phyloP scores from a whole-genome alignment of 1,139 yeast genomes.

The Nakaseomyces bracarensis region DNA sequence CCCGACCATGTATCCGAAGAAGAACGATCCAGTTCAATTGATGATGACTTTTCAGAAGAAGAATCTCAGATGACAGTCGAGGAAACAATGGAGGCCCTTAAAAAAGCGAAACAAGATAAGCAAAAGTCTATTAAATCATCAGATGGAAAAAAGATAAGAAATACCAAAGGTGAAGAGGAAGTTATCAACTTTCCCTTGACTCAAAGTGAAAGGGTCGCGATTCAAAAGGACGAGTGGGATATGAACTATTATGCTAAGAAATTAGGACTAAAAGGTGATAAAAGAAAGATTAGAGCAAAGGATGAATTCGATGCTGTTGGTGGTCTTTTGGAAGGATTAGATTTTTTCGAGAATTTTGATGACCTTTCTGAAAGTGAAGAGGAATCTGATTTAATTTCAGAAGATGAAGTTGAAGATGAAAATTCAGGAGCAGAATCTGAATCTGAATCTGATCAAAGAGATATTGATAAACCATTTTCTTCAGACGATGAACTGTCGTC shows the following conservation, averaged over 20 bases:
- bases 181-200: slow-evolving; percentile 24
- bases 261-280: slow-evolving; percentile 58
- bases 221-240: slow-evolving; percentile 64
- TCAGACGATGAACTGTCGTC: slow-evolving; percentile 43
- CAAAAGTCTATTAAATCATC: slow-evolving; percentile 1
- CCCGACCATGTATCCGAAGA: not conserved
- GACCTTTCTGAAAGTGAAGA: slow-evolving; percentile 16
- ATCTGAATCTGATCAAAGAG: too few species aligned
- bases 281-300: slow-evolving; percentile 37
- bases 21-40: too few species aligned
- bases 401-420: slow-evolving; percentile 18
- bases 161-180: slow-evolving; percentile 11
- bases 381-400: slow-evolving; percentile 17
- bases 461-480: slow-evolving; percentile 29
- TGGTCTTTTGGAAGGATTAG: slow-evolving; percentile 70
- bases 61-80: slow-evolving; percentile 25
- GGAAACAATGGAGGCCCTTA: slow-evolving; percentile 39
- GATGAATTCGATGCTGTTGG: slow-evolving; percentile 65
- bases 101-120: slow-evolving; percentile 24
- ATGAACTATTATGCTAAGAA: slow-evolving; percentile 77
- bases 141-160: slow-evolving; percentile 3
- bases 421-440: slow-evolving; percentile 14
- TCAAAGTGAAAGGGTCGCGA: slow-evolving; percentile 39
- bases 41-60: slow-evolving; percentile 7
- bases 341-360: slow-evolving; percentile 45